phyloP scores from a whole-genome alignment of 257 asterid species.

The Solanum stenotomum region DNA sequence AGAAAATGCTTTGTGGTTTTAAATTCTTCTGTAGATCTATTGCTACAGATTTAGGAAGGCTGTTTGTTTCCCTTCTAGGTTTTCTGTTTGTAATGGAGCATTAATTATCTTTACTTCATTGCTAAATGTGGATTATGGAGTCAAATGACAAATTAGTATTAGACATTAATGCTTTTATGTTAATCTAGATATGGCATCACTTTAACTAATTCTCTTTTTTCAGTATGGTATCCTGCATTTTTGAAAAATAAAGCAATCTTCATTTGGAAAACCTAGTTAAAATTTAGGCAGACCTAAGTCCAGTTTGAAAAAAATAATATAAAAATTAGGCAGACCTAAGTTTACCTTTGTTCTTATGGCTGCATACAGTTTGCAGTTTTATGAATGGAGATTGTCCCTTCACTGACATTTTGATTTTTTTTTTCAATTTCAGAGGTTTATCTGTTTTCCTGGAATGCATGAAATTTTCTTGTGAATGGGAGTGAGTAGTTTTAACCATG shows the following conservation, averaged over 20 bases:
- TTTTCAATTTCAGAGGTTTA: slow-evolving; percentile 24
- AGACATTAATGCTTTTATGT: background rate
- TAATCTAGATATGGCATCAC: background rate
- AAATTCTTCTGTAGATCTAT: slow-evolving; percentile 34
- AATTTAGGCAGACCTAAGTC: background rate
- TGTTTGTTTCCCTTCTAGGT: background rate
- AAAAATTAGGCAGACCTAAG: background rate
- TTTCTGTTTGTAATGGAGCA: slow-evolving; percentile 14
- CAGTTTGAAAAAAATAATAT: background rate
- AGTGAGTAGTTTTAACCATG: slow-evolving; percentile 33
- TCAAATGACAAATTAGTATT: background rate
- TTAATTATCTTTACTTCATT: background rate
- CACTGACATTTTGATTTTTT: background rate
- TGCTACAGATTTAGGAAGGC: slow-evolving; percentile 13
- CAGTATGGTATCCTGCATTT: background rate
- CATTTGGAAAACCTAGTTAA: background rate
- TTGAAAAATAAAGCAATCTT: background rate
- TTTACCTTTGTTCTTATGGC: background rate
- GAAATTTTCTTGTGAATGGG: slow-evolving; percentile 16
- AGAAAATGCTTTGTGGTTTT: background rate
- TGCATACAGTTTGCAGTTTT: background rate
- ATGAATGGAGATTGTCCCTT: background rate
- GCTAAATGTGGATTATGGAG: background rate
- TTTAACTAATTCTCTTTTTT: background rate
- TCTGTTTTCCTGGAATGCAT: slow-evolving; percentile 26